Percentiles rank a stretch among this genome's conserved stretches.
phyloP scores from a whole-genome alignment of 208 protist genomes.

The Entamoeba dispar region DNA sequence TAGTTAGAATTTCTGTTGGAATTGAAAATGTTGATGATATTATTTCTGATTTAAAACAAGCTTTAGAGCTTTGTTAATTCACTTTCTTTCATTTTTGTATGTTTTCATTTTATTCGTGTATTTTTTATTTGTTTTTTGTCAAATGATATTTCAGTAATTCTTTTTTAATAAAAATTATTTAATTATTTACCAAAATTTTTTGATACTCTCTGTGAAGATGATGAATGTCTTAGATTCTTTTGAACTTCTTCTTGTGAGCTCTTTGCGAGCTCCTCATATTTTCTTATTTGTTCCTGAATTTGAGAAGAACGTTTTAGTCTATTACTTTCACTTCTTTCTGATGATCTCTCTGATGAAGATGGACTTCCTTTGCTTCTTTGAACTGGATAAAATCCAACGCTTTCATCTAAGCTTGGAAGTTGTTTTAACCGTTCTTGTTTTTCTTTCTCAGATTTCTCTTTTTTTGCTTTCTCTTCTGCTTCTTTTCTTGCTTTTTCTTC shows the following conservation, averaged over 20 bases:
- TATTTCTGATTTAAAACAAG: conserved; percentile 5
- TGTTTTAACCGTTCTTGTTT: neutral
- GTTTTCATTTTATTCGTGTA: too few species aligned
- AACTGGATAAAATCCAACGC: neutral
- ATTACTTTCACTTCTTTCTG: neutral
- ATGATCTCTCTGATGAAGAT: neutral
- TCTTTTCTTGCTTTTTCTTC: neutral
- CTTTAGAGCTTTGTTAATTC: neutral
- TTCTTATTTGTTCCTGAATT: neutral
- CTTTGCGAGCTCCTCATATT: neutral
- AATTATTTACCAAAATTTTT: too few species aligned
- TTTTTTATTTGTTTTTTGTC: too few species aligned
- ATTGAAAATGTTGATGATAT: conserved; percentile 8
- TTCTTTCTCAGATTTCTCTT: neutral
- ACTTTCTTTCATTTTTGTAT: too few species aligned
- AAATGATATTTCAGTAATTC: too few species aligned
- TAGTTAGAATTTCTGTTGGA: conserved; percentile 12
- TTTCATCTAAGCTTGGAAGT: neutral
- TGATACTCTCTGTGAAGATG: neutral
- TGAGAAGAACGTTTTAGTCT: neutral
- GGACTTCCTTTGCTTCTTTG: neutral
- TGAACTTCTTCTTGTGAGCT: neutral
- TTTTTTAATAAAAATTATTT: too few species aligned
- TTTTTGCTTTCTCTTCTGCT: neutral
- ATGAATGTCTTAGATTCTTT: neutral